These are phyloP conservation scores for Verticillium albo-atrum DNA, from an alignment of 2,329 filamentous ascomycete genomes.

Conservation along the genomic window DNA sequence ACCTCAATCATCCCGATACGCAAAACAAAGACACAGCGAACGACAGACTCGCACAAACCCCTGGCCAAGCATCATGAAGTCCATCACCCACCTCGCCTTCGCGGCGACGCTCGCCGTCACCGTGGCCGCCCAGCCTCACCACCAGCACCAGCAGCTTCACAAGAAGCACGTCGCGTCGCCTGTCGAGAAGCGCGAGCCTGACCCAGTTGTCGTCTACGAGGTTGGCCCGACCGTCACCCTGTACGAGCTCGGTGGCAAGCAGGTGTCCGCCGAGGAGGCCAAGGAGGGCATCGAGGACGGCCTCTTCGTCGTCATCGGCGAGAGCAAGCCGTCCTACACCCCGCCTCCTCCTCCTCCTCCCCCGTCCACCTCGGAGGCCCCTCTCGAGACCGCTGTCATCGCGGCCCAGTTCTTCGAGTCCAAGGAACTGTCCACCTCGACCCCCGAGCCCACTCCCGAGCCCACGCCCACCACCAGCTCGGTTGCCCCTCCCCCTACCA, in stretches of 20 bases:
- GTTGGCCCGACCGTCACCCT: slow-evolving; percentile 60
- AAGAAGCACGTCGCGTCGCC: slow-evolving; percentile 45
- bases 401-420: slow-evolving; percentile 50
- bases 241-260: slow-evolving; percentile 66
- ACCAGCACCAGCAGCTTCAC: slow-evolving; percentile 56
- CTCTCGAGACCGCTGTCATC: slow-evolving; percentile 25
- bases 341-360: slow-evolving; percentile 35
- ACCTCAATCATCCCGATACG: not conserved
- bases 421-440: slow-evolving; percentile 27
- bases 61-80: slow-evolving; percentile 39
- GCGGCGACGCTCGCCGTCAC: slow-evolving; percentile 48
- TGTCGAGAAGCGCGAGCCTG: slow-evolving; percentile 41
- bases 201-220: slow-evolving; percentile 49
- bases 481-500: slow-evolving; percentile 17
- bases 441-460: slow-evolving; percentile 21
- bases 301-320: slow-evolving; percentile 62
- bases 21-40: not conserved
- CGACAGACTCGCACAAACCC: not conserved
- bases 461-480: slow-evolving; percentile 16
- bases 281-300: slow-evolving; percentile 68
- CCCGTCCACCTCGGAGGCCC: slow-evolving; percentile 27
- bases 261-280: slow-evolving; percentile 60
- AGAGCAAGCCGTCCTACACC: slow-evolving; percentile 48
- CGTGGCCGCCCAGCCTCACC: slow-evolving; percentile 54
- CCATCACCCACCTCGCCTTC: slow-evolving; percentile 42